Conservation (phyloP, 495 filamentous ascomycete species). For the Lindgomyces ingoldianus region DNA sequence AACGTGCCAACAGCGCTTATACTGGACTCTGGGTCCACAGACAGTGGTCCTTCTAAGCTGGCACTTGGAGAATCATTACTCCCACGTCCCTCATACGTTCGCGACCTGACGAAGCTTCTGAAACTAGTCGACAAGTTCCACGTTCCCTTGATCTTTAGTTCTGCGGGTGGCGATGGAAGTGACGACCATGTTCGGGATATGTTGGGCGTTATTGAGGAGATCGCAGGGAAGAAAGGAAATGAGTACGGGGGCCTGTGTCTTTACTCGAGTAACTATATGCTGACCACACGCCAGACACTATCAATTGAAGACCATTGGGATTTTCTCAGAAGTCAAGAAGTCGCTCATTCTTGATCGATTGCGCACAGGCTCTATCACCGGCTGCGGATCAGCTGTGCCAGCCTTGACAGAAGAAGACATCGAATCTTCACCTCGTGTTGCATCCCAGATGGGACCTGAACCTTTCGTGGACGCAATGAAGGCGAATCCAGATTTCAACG, state of each 20-base stretch:
- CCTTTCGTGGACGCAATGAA: conserved; percentile 48
- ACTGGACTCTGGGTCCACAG: conserved; percentile 54
- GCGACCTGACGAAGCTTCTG: conserved; percentile 49
- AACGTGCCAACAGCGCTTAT: conserved; percentile 49
- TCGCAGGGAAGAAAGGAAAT: conserved; percentile 12
- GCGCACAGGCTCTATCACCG: conserved; percentile 35
- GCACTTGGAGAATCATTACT: conserved; percentile 46
- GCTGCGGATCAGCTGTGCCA: conserved; percentile 44
- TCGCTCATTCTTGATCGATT: conserved; percentile 40
- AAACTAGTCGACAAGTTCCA: conserved; percentile 37
- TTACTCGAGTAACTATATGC: neutral
- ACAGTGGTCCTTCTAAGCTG: conserved; percentile 52
- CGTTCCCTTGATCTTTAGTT: conserved; percentile 50
- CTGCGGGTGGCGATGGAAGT: conserved; percentile 53
- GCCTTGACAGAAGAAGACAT: conserved; percentile 46
- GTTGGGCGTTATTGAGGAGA: conserved; percentile 44
- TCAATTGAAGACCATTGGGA: conserved; percentile 48
- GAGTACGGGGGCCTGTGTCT: conserved; percentile 5
- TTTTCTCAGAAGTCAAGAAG: conserved; percentile 47
- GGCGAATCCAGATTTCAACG: conserved; percentile 44
- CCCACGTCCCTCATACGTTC: conserved; percentile 44
- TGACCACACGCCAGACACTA: conserved; percentile 32
- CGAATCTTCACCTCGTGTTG: conserved; percentile 39
- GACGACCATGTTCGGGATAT: conserved; percentile 51
- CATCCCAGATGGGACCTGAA: conserved; percentile 33